phyloP scores from a whole-genome alignment of 768 basidiomycete species.

The Baorangia bicolor region DNA sequence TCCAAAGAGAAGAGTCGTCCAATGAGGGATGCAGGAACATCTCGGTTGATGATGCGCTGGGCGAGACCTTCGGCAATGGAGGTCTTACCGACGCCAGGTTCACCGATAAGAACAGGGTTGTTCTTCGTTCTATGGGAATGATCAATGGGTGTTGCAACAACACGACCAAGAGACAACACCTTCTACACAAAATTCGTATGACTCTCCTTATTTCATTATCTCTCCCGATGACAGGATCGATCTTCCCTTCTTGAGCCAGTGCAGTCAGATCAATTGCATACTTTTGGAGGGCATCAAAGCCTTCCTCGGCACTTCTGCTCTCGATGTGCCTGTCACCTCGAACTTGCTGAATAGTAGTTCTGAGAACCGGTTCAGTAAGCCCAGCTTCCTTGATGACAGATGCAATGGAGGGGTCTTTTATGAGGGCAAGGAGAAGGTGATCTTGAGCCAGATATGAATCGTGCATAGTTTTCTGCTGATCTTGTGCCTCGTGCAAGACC shows the following conservation, averaged over 20 bases:
- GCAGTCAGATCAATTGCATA: conserved; percentile 86
- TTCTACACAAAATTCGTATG: conserved; percentile 79
- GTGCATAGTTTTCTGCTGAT: conserved; percentile 78
- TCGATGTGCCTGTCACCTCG: conserved; percentile 87
- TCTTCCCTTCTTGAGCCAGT: conserved; percentile 86
- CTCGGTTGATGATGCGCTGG: conserved; percentile 91
- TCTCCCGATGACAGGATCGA: conserved; percentile 93
- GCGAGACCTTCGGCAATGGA: conserved; percentile 94
- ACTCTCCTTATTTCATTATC: conserved; percentile 89
- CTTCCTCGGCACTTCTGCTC: conserved; percentile 82
- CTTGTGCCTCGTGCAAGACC: conserved; percentile 74
- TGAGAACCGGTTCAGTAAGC: conserved; percentile 68
- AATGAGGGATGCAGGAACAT: conserved; percentile 76
- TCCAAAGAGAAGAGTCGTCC: conserved; percentile 82
- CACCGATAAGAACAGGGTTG: conserved; percentile 95
- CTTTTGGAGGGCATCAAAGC: conserved; percentile 90
- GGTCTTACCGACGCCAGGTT: conserved; percentile 95
- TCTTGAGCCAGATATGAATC: conserved; percentile 94
- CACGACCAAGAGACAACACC: conserved; percentile 36
- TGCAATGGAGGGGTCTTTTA: conserved; percentile 69
- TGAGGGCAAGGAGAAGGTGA: conserved; percentile 81
- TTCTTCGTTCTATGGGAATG: conserved; percentile 75
- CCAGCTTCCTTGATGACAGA: conserved; percentile 72
- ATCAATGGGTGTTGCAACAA: conserved; percentile 9
- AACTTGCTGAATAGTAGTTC: conserved; percentile 74